Percentiles rank a stretch among this genome's conserved stretches.
Conservation (phyloP, 2,329 filamentous ascomycete species). For the Penicillium sp. region DNA sequence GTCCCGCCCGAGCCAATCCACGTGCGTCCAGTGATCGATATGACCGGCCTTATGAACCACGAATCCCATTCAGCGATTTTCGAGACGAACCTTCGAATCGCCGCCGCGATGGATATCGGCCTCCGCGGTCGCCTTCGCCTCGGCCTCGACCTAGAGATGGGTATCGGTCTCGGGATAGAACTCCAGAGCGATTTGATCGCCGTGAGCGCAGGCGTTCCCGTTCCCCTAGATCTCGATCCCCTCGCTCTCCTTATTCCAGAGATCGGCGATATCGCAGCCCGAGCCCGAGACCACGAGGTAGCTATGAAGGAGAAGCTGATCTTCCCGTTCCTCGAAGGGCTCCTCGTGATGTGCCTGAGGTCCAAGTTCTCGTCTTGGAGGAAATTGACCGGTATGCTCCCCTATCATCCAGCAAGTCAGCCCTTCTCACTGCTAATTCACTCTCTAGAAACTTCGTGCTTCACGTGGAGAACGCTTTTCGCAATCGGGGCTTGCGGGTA, state of each 20-base stretch:
- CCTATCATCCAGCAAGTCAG: not conserved
- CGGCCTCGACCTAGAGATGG: constrained; percentile 64
- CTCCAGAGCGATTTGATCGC: constrained; percentile 53
- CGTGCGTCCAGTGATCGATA: constrained; percentile 44
- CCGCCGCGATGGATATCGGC: constrained; percentile 64
- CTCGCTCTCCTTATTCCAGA: constrained; percentile 53
- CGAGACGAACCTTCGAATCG: constrained; percentile 49
- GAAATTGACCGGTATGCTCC: constrained; percentile 61
- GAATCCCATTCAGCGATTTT: constrained; percentile 49
- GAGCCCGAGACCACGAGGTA: constrained; percentile 60
- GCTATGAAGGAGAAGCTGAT: constrained; percentile 59
- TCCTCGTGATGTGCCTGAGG: constrained; percentile 77
- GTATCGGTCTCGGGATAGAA: constrained; percentile 51
- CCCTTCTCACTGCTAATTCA: constrained; percentile 6
- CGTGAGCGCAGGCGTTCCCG: constrained; percentile 65
- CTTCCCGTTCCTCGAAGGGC: constrained; percentile 73
- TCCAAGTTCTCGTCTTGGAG: constrained; percentile 81
- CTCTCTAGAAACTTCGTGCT: constrained; percentile 69
- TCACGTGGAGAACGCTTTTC: constrained; percentile 78
- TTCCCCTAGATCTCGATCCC: constrained; percentile 45
- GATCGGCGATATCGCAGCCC: constrained; percentile 69
- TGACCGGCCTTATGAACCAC: constrained; percentile 40
- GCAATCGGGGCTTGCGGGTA: constrained; percentile 67
- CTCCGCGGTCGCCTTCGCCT: constrained; percentile 58
- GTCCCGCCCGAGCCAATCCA: constrained; percentile 29